phyloP scores from a whole-genome alignment of 352 stramenopile species.

The Globisporangium apiculatum region DNA sequence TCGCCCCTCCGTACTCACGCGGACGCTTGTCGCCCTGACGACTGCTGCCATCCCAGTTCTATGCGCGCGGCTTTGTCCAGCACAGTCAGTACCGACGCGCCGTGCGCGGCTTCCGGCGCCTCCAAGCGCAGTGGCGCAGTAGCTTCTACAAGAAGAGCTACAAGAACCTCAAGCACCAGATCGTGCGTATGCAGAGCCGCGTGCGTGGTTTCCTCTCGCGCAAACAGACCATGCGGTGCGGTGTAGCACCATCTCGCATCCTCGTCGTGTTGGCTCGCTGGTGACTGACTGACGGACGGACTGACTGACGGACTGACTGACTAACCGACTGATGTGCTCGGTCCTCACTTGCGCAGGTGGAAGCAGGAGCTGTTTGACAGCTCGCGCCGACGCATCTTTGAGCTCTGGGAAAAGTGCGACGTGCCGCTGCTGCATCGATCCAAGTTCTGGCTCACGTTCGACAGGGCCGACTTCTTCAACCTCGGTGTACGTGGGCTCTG shows the following conservation, averaged over 20 bases:
- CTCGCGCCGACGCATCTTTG: constrained; percentile 51
- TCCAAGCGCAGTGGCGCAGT: constrained; percentile 63
- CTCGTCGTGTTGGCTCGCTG: no score
- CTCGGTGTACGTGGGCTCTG: constrained; percentile 35
- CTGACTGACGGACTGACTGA: neutral
- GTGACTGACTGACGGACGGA: no score
- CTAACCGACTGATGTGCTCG: neutral
- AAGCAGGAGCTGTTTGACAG: constrained; percentile 50
- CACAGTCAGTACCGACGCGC: constrained; percentile 36
- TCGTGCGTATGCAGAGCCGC: constrained; percentile 59
- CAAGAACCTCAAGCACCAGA: constrained; percentile 48
- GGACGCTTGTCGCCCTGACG: neutral
- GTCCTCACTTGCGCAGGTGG: constrained; percentile 26
- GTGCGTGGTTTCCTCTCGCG: constrained; percentile 54
- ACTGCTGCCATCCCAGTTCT: constrained; percentile 19
- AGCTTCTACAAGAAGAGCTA: constrained; percentile 59
- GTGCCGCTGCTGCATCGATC: constrained; percentile 64
- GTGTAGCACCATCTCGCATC: no score
- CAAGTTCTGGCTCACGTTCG: constrained; percentile 82
- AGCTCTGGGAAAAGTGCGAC: constrained; percentile 57
- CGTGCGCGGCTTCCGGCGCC: constrained; percentile 36
- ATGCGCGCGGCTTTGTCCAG: constrained; percentile 38
- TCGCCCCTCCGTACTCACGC: neutral
- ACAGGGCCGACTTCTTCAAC: constrained; percentile 65
- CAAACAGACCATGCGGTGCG: constrained; percentile 46